Evolutionary conservation across 2,329 filamentous ascomycete genomes (phyloP), one percentile per base, ranked within the genome.

Genomic region (Microcyclosporella mali): DNA sequence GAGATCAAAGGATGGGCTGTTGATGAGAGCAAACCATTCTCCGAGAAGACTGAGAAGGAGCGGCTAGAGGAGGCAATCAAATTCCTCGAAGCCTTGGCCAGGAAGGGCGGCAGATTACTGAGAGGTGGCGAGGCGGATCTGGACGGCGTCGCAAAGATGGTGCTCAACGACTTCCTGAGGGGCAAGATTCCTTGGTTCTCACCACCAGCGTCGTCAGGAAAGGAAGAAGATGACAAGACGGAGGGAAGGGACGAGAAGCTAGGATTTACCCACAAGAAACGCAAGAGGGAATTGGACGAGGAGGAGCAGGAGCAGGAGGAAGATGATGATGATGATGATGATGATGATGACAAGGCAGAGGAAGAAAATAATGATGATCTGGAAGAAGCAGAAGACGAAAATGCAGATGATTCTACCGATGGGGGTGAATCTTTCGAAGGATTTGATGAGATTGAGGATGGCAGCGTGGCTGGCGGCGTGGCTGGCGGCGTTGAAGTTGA

Each of bases 101-200:
- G 89, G 44, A 97, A 95, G 65, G 81, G 82, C 45, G 92, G 92
- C 12, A 78, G 89, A 55, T 69, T 98, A 15, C 71, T 97, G 12
- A 88, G 88, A 62, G 90, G 87, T 45, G 92, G 90, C n/a, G 92
- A 97, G 64, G 85, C 90, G 3, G 92, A 98, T 64, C 70, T 95
- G 42, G 90, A 97, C 57, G 88, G 89, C 57, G 88, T 95, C 36
- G 92, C 92, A 1, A 95, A 95, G 67, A 95, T 95, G 81, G 85
- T 98, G 1, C 70, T 98, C 46, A 97, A 95, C 58, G 92, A 98
- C 61, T 98, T 97, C 63, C 79, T 97, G 60, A 74, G 92, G 51
- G 92, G 92, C 43, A 95, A 90, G 68, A 86, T 97, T 18, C 92
- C 92, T 1, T 98, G 94, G 92, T 98, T 88, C 61, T 92, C 86